Evolutionary conservation across 345 rosid species (phyloP).

Genomic region (Reutealis trisperma): DNA sequence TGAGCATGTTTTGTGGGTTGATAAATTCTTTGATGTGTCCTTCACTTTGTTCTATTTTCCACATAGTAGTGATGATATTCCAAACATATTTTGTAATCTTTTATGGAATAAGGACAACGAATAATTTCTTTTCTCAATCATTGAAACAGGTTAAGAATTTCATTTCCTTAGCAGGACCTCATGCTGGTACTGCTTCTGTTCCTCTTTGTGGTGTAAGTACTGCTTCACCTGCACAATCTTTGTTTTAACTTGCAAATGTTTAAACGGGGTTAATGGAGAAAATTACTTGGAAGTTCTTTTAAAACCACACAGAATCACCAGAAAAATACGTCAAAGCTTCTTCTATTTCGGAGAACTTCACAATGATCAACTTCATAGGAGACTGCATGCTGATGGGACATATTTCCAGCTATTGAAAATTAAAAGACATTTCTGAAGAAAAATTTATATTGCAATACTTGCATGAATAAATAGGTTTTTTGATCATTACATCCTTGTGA

Average conservation of each 20-base stretch:
- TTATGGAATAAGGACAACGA: background rate
- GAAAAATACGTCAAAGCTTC: background rate
- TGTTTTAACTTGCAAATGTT: background rate
- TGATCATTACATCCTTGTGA: background rate
- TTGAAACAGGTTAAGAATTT: constrained; percentile 70
- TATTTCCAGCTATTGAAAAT: background rate
- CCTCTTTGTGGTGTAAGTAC: constrained; percentile 91
- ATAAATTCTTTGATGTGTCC: background rate
- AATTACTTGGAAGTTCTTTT: background rate
- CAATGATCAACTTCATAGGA: background rate
- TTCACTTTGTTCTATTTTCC: background rate
- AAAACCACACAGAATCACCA: background rate
- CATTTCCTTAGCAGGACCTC: constrained; percentile 91
- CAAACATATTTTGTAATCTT: background rate
- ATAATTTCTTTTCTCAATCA: constrained; percentile 7
- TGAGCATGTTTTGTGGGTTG: background rate
- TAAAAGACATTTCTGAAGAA: background rate
- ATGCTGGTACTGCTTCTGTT: constrained; percentile 96
- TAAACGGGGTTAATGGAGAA: background rate
- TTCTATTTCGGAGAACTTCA: background rate
- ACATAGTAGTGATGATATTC: background rate
- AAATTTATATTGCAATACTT: background rate
- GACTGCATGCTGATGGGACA: background rate
- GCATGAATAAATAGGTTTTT: background rate
- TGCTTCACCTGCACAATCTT: background rate